Evolutionary conservation across 768 basidiomycete genomes (phyloP).

Genomic region (Leccinum subtestaceum): DNA sequence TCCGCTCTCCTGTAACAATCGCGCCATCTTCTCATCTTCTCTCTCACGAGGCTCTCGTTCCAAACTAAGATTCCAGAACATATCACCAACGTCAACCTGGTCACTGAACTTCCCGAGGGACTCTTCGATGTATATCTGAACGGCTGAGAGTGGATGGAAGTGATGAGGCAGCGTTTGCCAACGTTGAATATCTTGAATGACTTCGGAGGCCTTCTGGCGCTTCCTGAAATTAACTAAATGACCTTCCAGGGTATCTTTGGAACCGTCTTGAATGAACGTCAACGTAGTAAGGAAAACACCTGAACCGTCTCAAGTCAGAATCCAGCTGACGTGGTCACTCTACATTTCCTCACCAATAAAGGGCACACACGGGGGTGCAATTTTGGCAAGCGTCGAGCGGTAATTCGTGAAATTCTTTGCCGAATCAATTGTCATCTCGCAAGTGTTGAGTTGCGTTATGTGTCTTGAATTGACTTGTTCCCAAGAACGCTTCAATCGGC

Average conservation of each 20-base stretch:
- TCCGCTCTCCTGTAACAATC: slow-evolving; percentile 83
- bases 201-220: slow-evolving; percentile 92
- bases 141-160: slow-evolving; percentile 60
- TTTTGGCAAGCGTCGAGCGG: slow-evolving; percentile 73
- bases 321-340: background rate
- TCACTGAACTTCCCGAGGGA: slow-evolving; percentile 70
- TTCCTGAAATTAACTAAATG: slow-evolving; percentile 94
- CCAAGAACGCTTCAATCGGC: slow-evolving; percentile 90
- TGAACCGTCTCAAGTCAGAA: slow-evolving; percentile 29
- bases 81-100: slow-evolving; percentile 65
- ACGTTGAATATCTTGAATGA: slow-evolving; percentile 93
- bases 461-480: slow-evolving; percentile 78
- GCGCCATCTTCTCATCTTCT: slow-evolving; percentile 96
- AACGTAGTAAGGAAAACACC: slow-evolving; percentile 95
- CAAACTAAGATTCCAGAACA: slow-evolving; percentile 83
- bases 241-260: slow-evolving; percentile 76
- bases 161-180: slow-evolving; percentile 94
- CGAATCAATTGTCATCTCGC: slow-evolving; percentile 89
- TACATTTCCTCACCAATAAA: slow-evolving; percentile 72
- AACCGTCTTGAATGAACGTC: slow-evolving; percentile 98
- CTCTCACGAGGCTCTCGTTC: slow-evolving; percentile 91
- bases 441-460: slow-evolving; percentile 68
- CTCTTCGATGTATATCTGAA: slow-evolving; percentile 77
- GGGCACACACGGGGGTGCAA: slow-evolving; percentile 92
- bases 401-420: slow-evolving; percentile 95